Evolutionary conservation across 768 basidiomycete species (phyloP).

Genomic region (Hemileccinum rubropunctum): DNA sequence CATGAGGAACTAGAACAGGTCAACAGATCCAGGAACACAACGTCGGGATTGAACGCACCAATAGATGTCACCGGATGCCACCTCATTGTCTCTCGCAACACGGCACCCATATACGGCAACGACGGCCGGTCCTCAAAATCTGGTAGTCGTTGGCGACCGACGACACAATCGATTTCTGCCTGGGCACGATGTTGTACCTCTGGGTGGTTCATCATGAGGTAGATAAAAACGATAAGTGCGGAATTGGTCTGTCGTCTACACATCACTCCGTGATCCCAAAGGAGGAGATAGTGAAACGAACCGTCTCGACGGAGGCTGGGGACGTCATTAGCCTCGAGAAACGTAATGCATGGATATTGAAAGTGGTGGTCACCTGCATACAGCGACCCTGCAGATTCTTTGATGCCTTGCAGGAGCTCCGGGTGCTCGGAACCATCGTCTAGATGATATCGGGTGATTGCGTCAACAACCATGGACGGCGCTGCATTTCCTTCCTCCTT

Average conservation of each 20-base stretch:
- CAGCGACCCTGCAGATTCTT: slow-evolving; percentile 14
- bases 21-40: neutral
- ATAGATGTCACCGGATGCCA: slow-evolving; percentile 24
- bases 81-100: slow-evolving; percentile 34
- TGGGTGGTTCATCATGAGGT: slow-evolving; percentile 30
- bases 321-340: neutral
- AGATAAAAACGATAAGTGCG: slow-evolving; percentile 24
- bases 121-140: slow-evolving; percentile 25
- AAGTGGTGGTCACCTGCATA: slow-evolving; percentile 14
- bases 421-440: neutral
- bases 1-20: slow-evolving; percentile 38
- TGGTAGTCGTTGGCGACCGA: slow-evolving; percentile 30
- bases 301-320: slow-evolving; percentile 32
- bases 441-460: slow-evolving; percentile 5
- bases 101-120: slow-evolving; percentile 35
- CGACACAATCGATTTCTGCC: slow-evolving; percentile 30
- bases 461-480: slow-evolving; percentile 16
- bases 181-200: slow-evolving; percentile 28
- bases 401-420: slow-evolving; percentile 12
- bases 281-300: slow-evolving; percentile 5
- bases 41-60: slow-evolving; percentile 9
- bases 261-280: neutral
- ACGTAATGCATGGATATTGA: too few relatives aligned
- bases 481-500: slow-evolving; percentile 6
- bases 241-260: slow-evolving; percentile 23